Evolutionary conservation across 345 rosid species (phyloP), one percentile per base, ranked within the genome.

Genomic region (Syzygium jambos): DNA sequence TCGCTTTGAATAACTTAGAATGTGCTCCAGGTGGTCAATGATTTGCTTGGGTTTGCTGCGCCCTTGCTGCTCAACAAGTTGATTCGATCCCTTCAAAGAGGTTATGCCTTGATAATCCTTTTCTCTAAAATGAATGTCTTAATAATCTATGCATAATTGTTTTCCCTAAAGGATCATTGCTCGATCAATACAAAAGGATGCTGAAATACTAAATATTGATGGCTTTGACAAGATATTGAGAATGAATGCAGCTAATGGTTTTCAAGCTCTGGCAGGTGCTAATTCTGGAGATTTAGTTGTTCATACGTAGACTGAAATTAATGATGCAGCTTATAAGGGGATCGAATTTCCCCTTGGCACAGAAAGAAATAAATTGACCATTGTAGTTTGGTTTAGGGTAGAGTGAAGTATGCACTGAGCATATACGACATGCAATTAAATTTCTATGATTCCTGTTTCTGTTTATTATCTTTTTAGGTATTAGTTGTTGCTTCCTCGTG

Each of bases 31-130:
- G 95, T 93, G 85, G 89, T 96, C 78, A 96, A 96, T 90, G 99
- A 97, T 89, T 93, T 93, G 85, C 88, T 97, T 49, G 96, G 97
- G 88, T 96, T 97, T 92, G 94, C 90, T 11, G 98, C 95, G 89
- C 99, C 99, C 5, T 90, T 97, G 87, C 94, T 97, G 77, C 98
- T 96, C 86, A 97, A 97, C 90, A 94, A 89, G 90, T 96, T 95
- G 51, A 94, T 97, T 93, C 93, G 88, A 89, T 94, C 92, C 93
- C 97, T 97, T 88, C 94, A 96, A 91, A 92, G 91, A 94, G 98
- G 98, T 97, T 85, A 23, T 82, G 90, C 61, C 86, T 52, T 85
- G 68, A 87, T 87, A 73, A 38, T 73, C 27, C 46, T 73, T 86
- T 38, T 73, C 82, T 19, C 49, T 21, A 73, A 73, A 73, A 73